A percentile compares a stretch with the other conserved stretches of the same genome.
Evolutionary conservation across 169 alveolate species (phyloP).

Genomic region (Eimeria tenella): DNA sequence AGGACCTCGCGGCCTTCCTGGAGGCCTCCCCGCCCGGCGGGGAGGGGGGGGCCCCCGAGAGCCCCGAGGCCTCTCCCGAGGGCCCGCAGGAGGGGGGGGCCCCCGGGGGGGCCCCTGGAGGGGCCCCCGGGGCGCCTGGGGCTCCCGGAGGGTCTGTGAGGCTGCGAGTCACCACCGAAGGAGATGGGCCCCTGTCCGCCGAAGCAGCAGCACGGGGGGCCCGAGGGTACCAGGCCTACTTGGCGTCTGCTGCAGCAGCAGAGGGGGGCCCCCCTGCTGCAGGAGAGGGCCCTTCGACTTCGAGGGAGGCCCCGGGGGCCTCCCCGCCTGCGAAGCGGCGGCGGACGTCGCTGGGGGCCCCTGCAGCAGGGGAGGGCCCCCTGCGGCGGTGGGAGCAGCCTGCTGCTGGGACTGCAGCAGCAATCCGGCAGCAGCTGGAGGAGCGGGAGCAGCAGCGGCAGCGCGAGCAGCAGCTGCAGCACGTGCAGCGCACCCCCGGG

Average conservation of each 20-base stretch:
- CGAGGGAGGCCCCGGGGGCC: not conserved
- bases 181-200: not conserved
- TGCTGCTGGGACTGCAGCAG: not conserved
- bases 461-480: constrained; percentile 8
- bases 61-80: not conserved
- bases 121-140: not conserved
- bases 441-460: not conserved
- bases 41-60: not conserved
- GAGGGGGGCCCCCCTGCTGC: not conserved
- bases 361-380: not conserved
- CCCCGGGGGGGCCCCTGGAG: not conserved
- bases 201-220: not conserved
- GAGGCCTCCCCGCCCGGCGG: not conserved
- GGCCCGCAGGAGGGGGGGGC: not conserved
- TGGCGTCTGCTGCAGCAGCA: not conserved
- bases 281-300: not conserved
- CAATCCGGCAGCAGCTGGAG: not conserved
- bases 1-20: not conserved
- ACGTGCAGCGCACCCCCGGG: not conserved
- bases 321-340: not conserved
- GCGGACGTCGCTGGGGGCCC: not conserved
- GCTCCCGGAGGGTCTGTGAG: not conserved
- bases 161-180: too few species aligned
- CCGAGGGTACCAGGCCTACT: not conserved
- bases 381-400: not conserved